A percentile compares a stretch with the other conserved stretches of the same genome.
Evolutionary conservation across 2,329 filamentous ascomycete genomes (phyloP).

Genomic region (Microcyclospora tardicrescens): DNA sequence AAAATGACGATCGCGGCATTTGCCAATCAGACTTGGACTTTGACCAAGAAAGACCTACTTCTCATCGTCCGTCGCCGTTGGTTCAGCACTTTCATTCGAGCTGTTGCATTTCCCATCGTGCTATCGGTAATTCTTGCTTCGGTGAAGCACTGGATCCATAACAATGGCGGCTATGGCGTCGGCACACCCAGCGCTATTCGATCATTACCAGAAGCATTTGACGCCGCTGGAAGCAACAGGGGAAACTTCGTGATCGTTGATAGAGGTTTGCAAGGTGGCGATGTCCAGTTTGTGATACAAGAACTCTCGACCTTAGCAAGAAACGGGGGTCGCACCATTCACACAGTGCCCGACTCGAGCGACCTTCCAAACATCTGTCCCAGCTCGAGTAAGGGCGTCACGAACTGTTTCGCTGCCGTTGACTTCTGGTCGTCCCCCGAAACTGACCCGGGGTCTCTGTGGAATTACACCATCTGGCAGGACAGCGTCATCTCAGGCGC

Average conservation of each 20-base stretch:
- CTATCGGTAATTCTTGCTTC: constrained; percentile 33
- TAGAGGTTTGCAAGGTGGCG: constrained; percentile 50
- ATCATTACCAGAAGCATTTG: constrained; percentile 50
- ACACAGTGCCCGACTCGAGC: constrained; percentile 42
- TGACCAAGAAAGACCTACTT: constrained; percentile 43
- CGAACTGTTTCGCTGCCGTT: constrained; percentile 58
- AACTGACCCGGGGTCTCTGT: constrained; percentile 50
- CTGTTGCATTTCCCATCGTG: constrained; percentile 41
- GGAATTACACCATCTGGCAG: constrained; percentile 57
- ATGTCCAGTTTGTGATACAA: constrained; percentile 60
- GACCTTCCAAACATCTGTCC: constrained; percentile 50
- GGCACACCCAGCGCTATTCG: constrained; percentile 47
- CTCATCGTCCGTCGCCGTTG: constrained; percentile 39
- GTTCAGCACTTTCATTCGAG: constrained; percentile 40
- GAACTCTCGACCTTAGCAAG: constrained; percentile 44
- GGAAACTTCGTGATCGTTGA: constrained; percentile 66
- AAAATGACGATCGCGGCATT: constrained; percentile 1
- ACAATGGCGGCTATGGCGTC: constrained; percentile 62
- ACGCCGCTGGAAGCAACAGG: constrained; percentile 42
- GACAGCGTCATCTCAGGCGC: constrained; percentile 67
- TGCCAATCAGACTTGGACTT: constrained; percentile 36
- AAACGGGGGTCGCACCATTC: constrained; percentile 40
- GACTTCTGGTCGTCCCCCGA: constrained; percentile 62
- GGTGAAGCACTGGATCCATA: constrained; percentile 66
- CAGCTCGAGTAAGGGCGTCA: constrained; percentile 44